Evolutionary conservation across 352 stramenopile species (phyloP).

Genomic region (Globisporangium acanthophoron): DNA sequence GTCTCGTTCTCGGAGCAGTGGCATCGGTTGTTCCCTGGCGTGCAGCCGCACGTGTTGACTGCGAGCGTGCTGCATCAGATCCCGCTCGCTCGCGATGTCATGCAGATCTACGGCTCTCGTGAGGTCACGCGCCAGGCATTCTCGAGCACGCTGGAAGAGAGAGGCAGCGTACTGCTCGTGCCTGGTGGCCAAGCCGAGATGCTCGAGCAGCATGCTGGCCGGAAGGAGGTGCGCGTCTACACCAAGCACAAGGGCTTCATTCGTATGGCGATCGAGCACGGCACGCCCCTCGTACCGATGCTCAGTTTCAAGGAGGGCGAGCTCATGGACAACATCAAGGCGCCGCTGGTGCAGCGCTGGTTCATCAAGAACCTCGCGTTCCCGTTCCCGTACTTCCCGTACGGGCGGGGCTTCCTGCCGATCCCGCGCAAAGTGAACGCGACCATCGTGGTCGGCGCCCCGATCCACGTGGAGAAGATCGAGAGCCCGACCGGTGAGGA

Average conservation of each 20-base stretch:
- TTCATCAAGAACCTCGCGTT: slow-evolving; percentile 76
- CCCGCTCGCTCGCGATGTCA: slow-evolving; percentile 60
- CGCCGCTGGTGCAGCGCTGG: slow-evolving; percentile 68
- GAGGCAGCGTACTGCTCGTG: slow-evolving; percentile 69
- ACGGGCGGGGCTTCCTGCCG: slow-evolving; percentile 56
- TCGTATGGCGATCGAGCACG: slow-evolving; percentile 71
- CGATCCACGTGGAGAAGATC: slow-evolving; percentile 47
- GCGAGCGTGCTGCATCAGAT: slow-evolving; percentile 81
- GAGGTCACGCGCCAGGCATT: slow-evolving; percentile 74
- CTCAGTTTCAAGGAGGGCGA: slow-evolving; percentile 82
- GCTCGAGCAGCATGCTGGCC: slow-evolving; percentile 55
- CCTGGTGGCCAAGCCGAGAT: slow-evolving; percentile 81
- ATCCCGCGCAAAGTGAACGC: slow-evolving; percentile 63
- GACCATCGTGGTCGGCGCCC: slow-evolving; percentile 57
- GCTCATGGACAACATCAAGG: slow-evolving; percentile 77
- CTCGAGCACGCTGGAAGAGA: slow-evolving; percentile 32
- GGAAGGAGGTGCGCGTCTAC: slow-evolving; percentile 64
- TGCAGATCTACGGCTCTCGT: slow-evolving; percentile 70
- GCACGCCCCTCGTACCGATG: slow-evolving; percentile 62
- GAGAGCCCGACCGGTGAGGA: slow-evolving; percentile 39
- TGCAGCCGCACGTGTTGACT: slow-evolving; percentile 64
- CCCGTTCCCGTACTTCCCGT: slow-evolving; percentile 76
- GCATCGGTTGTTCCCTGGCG: slow-evolving; percentile 54
- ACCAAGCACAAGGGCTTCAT: slow-evolving; percentile 80
- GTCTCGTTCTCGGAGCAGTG: slow-evolving; percentile 72